Evolutionary conservation across 805 yeast species (phyloP), one percentile per base, ranked within the genome.

Genomic region (Pichia rugopelliculosa): DNA sequence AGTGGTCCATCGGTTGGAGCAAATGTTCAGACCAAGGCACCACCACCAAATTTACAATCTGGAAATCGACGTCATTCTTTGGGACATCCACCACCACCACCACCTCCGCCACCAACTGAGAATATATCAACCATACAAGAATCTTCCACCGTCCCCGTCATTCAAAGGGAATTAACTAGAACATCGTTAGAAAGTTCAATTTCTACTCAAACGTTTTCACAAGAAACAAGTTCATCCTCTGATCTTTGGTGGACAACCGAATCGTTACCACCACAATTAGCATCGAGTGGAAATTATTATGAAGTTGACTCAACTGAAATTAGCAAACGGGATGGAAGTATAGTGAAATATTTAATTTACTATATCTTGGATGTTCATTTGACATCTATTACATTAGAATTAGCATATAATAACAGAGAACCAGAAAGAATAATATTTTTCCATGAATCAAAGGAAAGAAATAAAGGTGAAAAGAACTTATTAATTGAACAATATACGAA

Each of bases 291-390:
- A 20, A 59, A 81, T 26, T 68, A 77, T 17, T 79, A 65, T 60
- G 96, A 88, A 61, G 74, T 80, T 21, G 96, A 88, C 48, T 76
- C 78, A 24, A 68, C 73, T 49, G 58, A 59, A 13, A 66, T 82
- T 8, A 54, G 54, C 13, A 85, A 84, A 57, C 76, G 96, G 54
- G 77, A 78, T 12, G 77, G 77, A 22, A 67, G 79, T 38, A 53
- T 51, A 3, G 65, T 74, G 7, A 65, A 71, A 5, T 70, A 76
- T 52, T 72, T 84, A 46, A 89, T 84, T 53, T 80, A 84, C 53
- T 87, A 87, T 59, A 71, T 88, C 13, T 65, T 89, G 37, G 82
- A 80, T 62, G 79, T 76, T 51, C 95, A 87, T 60, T 79, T 83
- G 54, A 77, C 93, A 1, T 87, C 82, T 55, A 68, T 81, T 4